Evolutionary conservation across 2,329 filamentous ascomycete species (phyloP), one percentile per base, ranked within the genome.

Genomic region (Alternaria sp.): DNA sequence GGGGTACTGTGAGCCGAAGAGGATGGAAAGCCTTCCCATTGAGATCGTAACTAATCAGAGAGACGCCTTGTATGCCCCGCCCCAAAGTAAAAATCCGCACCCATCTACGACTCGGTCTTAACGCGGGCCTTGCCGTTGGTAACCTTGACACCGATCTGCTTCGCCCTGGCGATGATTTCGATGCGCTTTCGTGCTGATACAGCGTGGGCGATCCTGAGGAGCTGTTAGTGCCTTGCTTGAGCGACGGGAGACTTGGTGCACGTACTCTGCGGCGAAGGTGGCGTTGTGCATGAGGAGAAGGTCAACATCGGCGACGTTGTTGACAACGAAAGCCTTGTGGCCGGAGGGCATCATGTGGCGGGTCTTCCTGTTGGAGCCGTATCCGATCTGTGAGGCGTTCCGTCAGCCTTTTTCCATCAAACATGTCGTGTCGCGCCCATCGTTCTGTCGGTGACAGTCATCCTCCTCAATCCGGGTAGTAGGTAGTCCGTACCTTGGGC

Each of bases 241-340:
- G n/a, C 44, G 32, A 41, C 6, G 9, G 34, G 11, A 22, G 14
- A 20, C 16, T 18, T 14, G 41, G 55, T 38, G 41, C 42, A 57
- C 93, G 78, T 93, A 97, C 94, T 99, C 95, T 81, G 95, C 95
- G 82, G 95, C 95, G 86, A 92, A 97, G 84, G 93, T 96, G 83
- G 91, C 91, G 92, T 98, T 98, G 91, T 99, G 95, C 95, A 99
- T 99, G 78, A 99, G 88, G 80, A 99, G 90, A 68, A 99, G 91
- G 84, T 99, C 94, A 80, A 99, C 90, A 77, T 99, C 95, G 82
- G 90, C 88, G 84, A 71, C 84, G 89, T 99, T 99, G 90, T 91
- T 93, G 86, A 99, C 95, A 81, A 98, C 89, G 91, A 99, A 99
- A 73, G 94, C 92, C 90, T 97, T 98, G 91, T 98, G 94, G 86